A percentile compares a stretch with the other conserved stretches of the same genome.
These are phyloP conservation scores for Daldinia sp. DNA, from an alignment of 2,329 filamentous ascomycete species.

Conservation along the genomic window DNA sequence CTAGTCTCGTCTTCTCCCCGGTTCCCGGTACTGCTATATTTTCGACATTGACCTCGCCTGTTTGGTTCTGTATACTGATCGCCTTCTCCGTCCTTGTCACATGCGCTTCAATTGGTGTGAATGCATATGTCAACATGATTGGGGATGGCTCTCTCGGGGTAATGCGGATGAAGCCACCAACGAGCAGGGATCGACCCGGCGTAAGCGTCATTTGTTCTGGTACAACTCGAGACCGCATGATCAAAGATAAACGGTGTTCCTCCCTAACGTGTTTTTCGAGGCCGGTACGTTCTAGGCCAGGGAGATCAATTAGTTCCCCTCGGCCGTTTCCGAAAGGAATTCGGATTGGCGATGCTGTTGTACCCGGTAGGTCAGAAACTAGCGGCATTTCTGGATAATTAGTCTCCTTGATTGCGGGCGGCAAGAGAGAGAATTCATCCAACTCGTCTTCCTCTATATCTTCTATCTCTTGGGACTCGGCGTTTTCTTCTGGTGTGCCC, in stretches of 20 bases:
- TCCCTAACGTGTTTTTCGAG: conserved; percentile 76
- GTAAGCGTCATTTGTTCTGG: conserved; percentile 79
- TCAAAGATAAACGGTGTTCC: conserved; percentile 69
- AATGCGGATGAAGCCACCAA: conserved; percentile 88
- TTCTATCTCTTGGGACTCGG: conserved; percentile 39
- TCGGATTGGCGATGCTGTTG: conserved; percentile 93
- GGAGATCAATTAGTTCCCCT: conserved; percentile 93
- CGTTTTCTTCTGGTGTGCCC: conserved; percentile 5
- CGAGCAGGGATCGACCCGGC: conserved; percentile 78
- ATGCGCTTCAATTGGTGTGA: conserved; percentile 81
- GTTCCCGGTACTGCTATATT: conserved; percentile 69
- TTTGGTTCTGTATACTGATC: conserved; percentile 72
- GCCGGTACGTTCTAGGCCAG: conserved; percentile 79
- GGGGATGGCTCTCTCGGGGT: conserved; percentile 73
- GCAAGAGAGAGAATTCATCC: conserved; percentile 69
- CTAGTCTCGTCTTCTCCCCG: conserved; percentile 68
- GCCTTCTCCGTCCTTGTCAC: conserved; percentile 84
- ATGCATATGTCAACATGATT: conserved; percentile 82
- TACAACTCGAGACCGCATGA: conserved; percentile 80
- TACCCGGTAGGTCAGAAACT: conserved; percentile 87
- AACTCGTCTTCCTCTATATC: conserved; percentile 38
- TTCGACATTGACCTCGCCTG: conserved; percentile 64
- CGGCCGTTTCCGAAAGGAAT: conserved; percentile 86
- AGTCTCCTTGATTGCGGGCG: conserved; percentile 75
- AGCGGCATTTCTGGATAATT: conserved; percentile 85